Evolutionary conservation across 2,329 filamentous ascomycete species (phyloP).

Genomic region (Fusarium sp.): DNA sequence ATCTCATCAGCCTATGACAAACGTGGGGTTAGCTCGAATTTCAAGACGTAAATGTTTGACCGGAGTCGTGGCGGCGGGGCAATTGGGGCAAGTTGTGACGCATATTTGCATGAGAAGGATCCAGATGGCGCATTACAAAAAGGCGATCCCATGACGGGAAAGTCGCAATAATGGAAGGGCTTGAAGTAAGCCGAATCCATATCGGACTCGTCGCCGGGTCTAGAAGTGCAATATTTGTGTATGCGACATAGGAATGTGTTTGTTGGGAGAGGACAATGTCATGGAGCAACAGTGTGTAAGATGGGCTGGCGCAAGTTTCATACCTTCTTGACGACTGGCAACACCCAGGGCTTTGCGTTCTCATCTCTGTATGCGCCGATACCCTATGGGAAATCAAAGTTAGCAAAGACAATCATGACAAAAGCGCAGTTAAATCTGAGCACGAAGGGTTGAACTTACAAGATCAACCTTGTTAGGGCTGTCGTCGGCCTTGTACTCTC

Average conservation of each 20-base stretch:
- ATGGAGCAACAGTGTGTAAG: constrained; percentile 6
- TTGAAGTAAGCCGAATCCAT: constrained; percentile 24
- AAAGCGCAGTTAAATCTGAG: background rate
- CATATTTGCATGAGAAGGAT: constrained; percentile 24
- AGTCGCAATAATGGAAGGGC: constrained; percentile 24
- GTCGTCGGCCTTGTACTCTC: constrained; percentile 84
- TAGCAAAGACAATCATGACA: constrained; percentile 7
- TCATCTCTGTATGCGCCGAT: constrained; percentile 96
- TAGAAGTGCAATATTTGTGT: constrained; percentile 13
- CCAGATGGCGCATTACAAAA: constrained; percentile 27
- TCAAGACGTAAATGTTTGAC: constrained; percentile 14
- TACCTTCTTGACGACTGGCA: constrained; percentile 97
- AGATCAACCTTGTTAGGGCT: constrained; percentile 88
- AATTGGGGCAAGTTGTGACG: constrained; percentile 29
- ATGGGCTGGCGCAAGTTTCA: constrained; percentile 18
- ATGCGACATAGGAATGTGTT: constrained; percentile 13
- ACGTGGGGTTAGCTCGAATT: constrained; percentile 40
- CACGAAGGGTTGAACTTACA: constrained; percentile 62
- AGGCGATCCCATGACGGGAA: constrained; percentile 37
- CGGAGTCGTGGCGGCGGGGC: constrained; percentile 25
- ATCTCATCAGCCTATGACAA: constrained; percentile 83
- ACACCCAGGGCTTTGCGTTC: constrained; percentile 95
- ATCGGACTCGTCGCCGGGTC: background rate
- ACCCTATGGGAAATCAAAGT: constrained; percentile 55
- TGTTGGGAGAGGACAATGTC: constrained; percentile 1